Evolutionary conservation across 176 grass and related monocot genomes (phyloP), one percentile per base, ranked within the genome.

Genomic region (Triticum urartu): DNA sequence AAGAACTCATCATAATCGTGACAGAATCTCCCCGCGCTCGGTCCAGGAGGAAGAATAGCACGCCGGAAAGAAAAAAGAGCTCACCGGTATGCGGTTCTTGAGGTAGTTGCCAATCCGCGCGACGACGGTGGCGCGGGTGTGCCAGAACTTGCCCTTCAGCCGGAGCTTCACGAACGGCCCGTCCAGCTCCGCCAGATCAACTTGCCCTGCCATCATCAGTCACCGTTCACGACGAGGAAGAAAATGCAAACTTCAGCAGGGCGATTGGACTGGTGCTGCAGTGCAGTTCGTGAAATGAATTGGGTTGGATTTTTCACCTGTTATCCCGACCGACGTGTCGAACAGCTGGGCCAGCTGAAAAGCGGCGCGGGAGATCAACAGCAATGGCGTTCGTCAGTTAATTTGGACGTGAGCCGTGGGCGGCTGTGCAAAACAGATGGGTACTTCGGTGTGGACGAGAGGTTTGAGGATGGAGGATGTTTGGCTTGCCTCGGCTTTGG

Each of bases 71-170:
- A 13, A 36, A 36, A 8, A 78, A 38, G 11, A 2, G 63, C 90
- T 90, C 83, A 95, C 97, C n/a, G 93, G 93, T 20, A 98, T 95
- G 42, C 94, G 87, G 64, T 91, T 98, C 86, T 95, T 95, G n/a
- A 98, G 94, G 84, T 94, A 98, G 65, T 98, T 95, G 13, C 92
- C 84, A n/a, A 95, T 87, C 73, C 97, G 77, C 0, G 89, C 92
- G 9, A 95, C 63, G 35, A 98, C 92, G 76, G 82, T 92, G 60
- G 90, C 82, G 75, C 92, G 84, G 9, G 92, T 92, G 86, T 95
- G 94, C 97, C 94, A 94, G 86, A 98, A 95, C 88, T 84, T 89
- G 3, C 94, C 94, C 78, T 92, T 88, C 30, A 95, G 93, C 6
- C 94, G 90, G 61, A 98, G 89, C 91, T 94, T 98, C 75, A 98